A percentile compares a stretch with the other conserved stretches of the same genome.
phyloP scores from a whole-genome alignment of 2,329 filamentous ascomycete genomes.

The Shiraia sp. region DNA sequence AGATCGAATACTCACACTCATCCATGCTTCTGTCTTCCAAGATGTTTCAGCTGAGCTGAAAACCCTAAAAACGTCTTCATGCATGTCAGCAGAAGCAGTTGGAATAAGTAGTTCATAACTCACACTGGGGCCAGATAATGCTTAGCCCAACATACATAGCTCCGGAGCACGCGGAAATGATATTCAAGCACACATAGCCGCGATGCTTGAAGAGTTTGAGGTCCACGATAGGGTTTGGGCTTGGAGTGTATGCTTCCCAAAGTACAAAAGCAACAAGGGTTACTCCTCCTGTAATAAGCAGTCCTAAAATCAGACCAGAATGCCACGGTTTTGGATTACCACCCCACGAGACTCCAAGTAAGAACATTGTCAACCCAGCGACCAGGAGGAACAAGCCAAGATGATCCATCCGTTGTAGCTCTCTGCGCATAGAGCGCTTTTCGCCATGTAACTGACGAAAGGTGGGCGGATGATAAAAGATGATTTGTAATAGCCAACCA shows the following conservation, averaged over 20 bases:
- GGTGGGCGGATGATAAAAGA: conserved; percentile 54
- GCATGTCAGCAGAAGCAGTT: no score
- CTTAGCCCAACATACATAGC: no score
- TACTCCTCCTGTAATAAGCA: conserved; percentile 23
- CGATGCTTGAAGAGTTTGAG: conserved; percentile 5
- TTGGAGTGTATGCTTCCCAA: conserved; percentile 14
- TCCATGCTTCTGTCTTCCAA: no score
- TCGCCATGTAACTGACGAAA: conserved; percentile 43
- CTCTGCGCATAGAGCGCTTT: conserved; percentile 20
- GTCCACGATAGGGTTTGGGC: not conserved
- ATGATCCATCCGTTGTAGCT: conserved; percentile 46
- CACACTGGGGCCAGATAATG: no score
- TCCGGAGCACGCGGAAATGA: no score
- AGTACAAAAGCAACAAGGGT: conserved; percentile 14
- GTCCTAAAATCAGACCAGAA: conserved; percentile 2
- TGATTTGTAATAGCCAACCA: no score
- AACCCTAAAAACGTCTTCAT: no score
- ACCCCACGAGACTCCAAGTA: conserved; percentile 51
- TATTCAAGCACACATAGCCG: conserved; percentile 25
- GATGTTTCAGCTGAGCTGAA: no score
- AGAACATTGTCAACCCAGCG: conserved; percentile 46
- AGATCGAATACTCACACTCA: no score
- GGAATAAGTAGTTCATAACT: no score
- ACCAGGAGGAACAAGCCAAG: conserved; percentile 49
- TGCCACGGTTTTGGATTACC: conserved; percentile 26